Evolutionary conservation across 2,329 filamentous ascomycete species (phyloP).

Genomic region (Fusarium armeniacum): DNA sequence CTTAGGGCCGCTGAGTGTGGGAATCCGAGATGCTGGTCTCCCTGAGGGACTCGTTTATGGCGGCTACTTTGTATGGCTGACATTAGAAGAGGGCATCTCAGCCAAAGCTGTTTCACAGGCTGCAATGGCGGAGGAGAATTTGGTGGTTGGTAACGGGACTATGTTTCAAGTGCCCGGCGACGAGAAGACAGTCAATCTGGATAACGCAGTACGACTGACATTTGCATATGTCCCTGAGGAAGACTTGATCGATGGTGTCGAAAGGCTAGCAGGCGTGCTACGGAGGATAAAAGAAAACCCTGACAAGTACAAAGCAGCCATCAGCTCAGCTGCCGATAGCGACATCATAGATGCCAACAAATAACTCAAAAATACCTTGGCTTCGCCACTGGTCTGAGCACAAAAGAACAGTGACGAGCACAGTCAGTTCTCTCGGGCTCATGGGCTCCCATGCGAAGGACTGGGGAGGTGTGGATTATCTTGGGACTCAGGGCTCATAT

Average conservation of each 20-base stretch:
- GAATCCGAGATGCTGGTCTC: constrained; percentile 56
- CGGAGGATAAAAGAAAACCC: constrained; percentile 51
- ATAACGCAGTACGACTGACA: constrained; percentile 73
- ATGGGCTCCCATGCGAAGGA: too few species aligned
- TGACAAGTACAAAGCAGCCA: constrained; percentile 46
- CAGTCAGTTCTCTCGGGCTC: not conserved
- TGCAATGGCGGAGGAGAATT: constrained; percentile 72
- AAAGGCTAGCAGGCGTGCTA: constrained; percentile 68
- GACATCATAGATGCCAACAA: constrained; percentile 47
- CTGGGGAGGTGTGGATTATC: not conserved
- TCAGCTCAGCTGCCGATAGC: constrained; percentile 24
- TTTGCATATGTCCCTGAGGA: constrained; percentile 80
- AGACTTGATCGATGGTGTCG: constrained; percentile 75
- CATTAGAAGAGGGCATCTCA: constrained; percentile 66
- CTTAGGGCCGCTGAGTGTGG: constrained; percentile 74
- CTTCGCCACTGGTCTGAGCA: not conserved
- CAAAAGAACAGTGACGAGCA: not conserved
- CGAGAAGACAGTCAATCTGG: constrained; percentile 67
- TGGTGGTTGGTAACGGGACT: constrained; percentile 76
- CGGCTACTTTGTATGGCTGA: constrained; percentile 89
- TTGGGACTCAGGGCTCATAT: not conserved
- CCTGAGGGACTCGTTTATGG: constrained; percentile 70
- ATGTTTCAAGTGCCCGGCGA: constrained; percentile 78
- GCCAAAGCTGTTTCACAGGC: constrained; percentile 68
- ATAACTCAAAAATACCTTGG: constrained; percentile 31